phyloP scores from a whole-genome alignment of 306 rosid species.

The Dryas octopetala region DNA sequence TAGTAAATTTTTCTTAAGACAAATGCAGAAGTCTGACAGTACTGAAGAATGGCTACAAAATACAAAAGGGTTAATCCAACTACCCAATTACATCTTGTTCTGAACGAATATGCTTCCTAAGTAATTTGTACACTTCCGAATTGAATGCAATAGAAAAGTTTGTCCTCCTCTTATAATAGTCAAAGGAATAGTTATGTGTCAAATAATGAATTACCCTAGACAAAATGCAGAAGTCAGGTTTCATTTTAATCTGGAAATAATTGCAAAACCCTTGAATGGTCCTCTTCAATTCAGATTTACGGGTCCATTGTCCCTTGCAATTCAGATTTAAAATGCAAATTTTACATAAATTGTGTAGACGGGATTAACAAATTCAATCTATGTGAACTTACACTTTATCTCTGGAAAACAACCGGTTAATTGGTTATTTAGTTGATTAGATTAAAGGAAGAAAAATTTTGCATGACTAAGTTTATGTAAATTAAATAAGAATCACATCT shows the following conservation, averaged over 20 bases:
- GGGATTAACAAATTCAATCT: background rate
- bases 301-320: background rate
- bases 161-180: background rate
- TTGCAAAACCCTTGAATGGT: background rate
- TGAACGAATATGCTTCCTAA: background rate
- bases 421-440: too few species aligned
- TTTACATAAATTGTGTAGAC: too few species aligned
- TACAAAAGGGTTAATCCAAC: background rate
- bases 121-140: background rate
- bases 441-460: too few species aligned
- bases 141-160: background rate
- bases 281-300: conserved; percentile 10
- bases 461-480: too few species aligned
- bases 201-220: background rate
- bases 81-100: background rate
- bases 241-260: conserved; percentile 1
- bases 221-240: background rate
- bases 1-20: too few species aligned
- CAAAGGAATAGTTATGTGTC: background rate
- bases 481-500: too few species aligned
- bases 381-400: background rate
- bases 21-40: background rate
- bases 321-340: too few species aligned
- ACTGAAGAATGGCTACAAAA: background rate
- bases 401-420: too few species aligned